Conservation (phyloP, 2,329 filamentous ascomycete genomes). For the Alternaria gansuensis region DNA sequence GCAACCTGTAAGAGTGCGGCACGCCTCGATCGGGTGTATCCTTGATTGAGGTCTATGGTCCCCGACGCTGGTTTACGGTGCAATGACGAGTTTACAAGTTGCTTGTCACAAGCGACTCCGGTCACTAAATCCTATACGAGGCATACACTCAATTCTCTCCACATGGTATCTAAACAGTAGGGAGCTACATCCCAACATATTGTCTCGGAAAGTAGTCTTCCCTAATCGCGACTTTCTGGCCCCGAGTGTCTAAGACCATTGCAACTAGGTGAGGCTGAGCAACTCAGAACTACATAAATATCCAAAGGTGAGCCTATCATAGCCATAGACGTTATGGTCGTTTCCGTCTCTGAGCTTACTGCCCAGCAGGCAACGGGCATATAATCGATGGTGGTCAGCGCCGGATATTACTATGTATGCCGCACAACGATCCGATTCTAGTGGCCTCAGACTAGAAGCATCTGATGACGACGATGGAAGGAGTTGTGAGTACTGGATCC, state of each 20-base stretch:
- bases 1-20: slow-evolving; percentile 5
- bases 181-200: not conserved
- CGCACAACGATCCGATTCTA: not conserved
- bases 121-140: not conserved
- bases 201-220: not conserved
- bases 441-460: not conserved
- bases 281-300: not conserved
- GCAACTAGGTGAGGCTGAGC: not conserved
- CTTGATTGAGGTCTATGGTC: slow-evolving; percentile 4
- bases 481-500: not conserved
- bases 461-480: not conserved
- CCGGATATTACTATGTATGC: not conserved
- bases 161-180: not conserved
- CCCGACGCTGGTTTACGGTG: slow-evolving; percentile 4
- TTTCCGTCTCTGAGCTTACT: not conserved
- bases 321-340: not conserved
- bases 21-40: slow-evolving; percentile 1
- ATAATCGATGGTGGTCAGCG: slow-evolving; percentile 5
- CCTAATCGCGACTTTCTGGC: not conserved
- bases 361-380: not conserved
- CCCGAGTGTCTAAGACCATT: not conserved
- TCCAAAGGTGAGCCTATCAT: not conserved
- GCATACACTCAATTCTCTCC: not conserved
- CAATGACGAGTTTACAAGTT: slow-evolving; percentile 1
- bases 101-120: not conserved